Percentiles rank a stretch among this genome's conserved stretches.
Conservation (phyloP, 192 early-diverging fungal genomes). For the Umbelopsis sp. region DNA sequence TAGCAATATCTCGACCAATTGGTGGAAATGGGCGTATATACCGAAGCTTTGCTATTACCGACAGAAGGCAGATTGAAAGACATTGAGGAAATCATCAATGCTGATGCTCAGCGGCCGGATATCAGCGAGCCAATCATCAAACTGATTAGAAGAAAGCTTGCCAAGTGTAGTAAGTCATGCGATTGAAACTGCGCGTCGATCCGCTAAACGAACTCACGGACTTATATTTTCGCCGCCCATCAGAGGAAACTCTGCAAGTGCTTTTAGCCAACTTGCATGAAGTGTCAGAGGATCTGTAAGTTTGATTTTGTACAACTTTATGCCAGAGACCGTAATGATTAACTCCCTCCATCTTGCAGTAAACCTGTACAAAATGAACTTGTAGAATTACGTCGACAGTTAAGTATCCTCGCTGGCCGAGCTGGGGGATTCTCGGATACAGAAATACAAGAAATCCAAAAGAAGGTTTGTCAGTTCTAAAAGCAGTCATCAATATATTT, state of each 20-base stretch:
- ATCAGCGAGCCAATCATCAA: conserved; percentile 44
- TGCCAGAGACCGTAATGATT: background rate
- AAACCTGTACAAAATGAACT: conserved; percentile 74
- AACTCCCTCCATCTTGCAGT: conserved; percentile 16
- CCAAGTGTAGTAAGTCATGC: conserved; percentile 38
- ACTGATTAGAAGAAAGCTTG: conserved; percentile 47
- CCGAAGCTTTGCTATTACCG: conserved; percentile 61
- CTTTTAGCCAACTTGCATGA: conserved; percentile 26
- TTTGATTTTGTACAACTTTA: background rate
- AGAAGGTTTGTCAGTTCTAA: conserved; percentile 48
- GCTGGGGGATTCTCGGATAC: conserved; percentile 29
- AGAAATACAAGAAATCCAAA: conserved; percentile 62
- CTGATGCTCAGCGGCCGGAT: conserved; percentile 42
- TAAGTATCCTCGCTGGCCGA: conserved; percentile 47
- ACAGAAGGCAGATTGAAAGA: conserved; percentile 61
- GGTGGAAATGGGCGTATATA: conserved; percentile 39
- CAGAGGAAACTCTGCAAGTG: conserved; percentile 4
- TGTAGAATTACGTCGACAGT: conserved; percentile 66
- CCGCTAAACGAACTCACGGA: background rate
- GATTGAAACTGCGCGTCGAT: background rate
- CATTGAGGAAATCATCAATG: conserved; percentile 59
- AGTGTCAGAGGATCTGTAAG: conserved; percentile 60
- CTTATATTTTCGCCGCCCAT: conserved; percentile 21
- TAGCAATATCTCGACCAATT: conserved; percentile 42
- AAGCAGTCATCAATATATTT: background rate